Conservation (phyloP, 495 filamentous ascomycete species). For the Hypoxylon trugodes region DNA sequence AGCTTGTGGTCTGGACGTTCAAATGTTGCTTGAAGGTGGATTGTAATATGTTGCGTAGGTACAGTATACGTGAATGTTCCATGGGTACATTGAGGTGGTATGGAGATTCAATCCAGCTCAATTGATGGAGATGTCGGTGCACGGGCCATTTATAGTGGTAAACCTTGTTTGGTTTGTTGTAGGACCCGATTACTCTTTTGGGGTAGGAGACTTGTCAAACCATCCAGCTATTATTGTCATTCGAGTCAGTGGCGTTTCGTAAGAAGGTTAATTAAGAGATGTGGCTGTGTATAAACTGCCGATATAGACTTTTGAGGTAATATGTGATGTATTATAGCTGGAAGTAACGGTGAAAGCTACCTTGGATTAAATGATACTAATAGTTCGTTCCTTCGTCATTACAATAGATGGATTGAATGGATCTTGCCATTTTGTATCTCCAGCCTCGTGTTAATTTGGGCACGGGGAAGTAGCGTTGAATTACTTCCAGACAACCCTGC, state of each 20-base stretch:
- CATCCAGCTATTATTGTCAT: no score
- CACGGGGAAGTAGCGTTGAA: slow-evolving; percentile 21
- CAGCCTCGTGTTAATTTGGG: slow-evolving; percentile 42
- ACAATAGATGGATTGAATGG: no score
- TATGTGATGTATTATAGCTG: no score
- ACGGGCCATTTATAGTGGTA: not conserved
- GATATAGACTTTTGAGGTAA: slow-evolving; percentile 1
- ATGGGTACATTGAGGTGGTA: slow-evolving; percentile 29
- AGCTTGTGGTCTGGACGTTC: no score
- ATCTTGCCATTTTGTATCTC: slow-evolving; percentile 22
- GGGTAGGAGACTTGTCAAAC: no score
- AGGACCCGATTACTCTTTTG: no score
- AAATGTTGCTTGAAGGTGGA: slow-evolving; percentile 6
- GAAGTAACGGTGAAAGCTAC: no score
- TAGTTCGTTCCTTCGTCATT: no score
- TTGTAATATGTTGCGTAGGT: slow-evolving; percentile 37
- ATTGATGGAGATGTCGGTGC: not conserved
- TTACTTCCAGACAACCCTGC: slow-evolving; percentile 29
- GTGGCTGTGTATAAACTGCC: slow-evolving; percentile 14
- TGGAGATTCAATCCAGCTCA: slow-evolving; percentile 10
- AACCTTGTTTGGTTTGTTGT: no score
- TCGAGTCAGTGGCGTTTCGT: slow-evolving; percentile 11
- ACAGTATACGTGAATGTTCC: slow-evolving; percentile 39
- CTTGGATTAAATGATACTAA: no score
- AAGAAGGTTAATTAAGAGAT: no score